Conservation (phyloP, 1,139 yeast species). For the Debaryomycetaceae sp. region DNA sequence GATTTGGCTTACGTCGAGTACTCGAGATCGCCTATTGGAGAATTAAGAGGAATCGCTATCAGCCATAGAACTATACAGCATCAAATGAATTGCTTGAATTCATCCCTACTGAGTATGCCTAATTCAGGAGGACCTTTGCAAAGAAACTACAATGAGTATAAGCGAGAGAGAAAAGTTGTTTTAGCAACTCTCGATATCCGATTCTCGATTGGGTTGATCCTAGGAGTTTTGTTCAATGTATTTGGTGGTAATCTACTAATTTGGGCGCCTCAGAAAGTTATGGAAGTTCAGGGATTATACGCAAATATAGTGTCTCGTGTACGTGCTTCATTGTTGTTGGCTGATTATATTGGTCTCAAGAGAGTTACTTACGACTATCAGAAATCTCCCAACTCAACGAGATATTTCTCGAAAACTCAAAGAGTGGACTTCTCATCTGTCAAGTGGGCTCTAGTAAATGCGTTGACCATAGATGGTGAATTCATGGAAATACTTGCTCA, state of each 20-base stretch:
- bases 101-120: conserved; percentile 65
- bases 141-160: conserved; percentile 24
- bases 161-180: conserved; percentile 32
- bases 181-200: conserved; percentile 83
- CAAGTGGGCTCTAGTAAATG: conserved; percentile 86
- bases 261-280: conserved; percentile 74
- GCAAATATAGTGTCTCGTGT: conserved; percentile 75
- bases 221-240: conserved; percentile 77
- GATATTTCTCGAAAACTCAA: conserved; percentile 73
- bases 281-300: conserved; percentile 82
- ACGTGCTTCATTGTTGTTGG: conserved; percentile 68
- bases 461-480: conserved; percentile 92
- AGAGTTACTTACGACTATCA: conserved; percentile 93
- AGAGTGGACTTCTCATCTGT: conserved; percentile 77
- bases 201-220: conserved; percentile 81
- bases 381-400: conserved; percentile 80
- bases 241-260: conserved; percentile 80
- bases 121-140: conserved; percentile 39
- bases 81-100: conserved; percentile 76
- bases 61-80: conserved; percentile 85
- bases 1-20: conserved; percentile 93
- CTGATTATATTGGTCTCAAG: conserved; percentile 88
- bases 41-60: conserved; percentile 87
- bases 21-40: conserved; percentile 87
- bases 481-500: conserved; percentile 88